Evolutionary conservation across 139 green algal species (phyloP).

Genomic region (Ettlia oleoabundans): DNA sequence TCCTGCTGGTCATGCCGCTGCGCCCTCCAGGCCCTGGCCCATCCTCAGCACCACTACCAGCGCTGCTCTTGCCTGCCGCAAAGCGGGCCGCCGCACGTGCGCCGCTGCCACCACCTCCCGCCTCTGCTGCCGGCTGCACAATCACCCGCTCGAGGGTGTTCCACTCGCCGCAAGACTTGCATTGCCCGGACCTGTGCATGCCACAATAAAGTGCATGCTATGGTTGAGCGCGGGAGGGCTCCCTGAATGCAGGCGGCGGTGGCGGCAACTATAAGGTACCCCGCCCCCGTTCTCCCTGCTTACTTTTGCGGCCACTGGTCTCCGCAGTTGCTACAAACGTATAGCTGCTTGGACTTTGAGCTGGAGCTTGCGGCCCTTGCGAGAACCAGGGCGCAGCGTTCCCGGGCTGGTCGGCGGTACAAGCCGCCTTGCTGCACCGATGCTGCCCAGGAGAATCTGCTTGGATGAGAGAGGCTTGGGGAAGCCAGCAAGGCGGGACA

Average conservation of each 20-base stretch:
- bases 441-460: neutral
- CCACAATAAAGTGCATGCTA: too few species aligned
- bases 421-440: neutral
- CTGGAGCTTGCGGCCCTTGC: conserved; percentile 1
- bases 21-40: neutral
- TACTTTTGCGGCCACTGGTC: conserved; percentile 60
- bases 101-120: conserved; percentile 44
- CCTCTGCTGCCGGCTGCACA: conserved; percentile 24
- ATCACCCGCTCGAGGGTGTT: conserved; percentile 51
- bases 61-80: conserved; percentile 16
- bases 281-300: too few species aligned
- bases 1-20: too few species aligned
- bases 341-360: conserved; percentile 50
- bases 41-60: neutral
- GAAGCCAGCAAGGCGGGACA: neutral
- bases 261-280: too few species aligned
- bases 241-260: too few species aligned
- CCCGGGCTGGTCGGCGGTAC: neutral
- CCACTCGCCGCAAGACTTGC: conserved; percentile 64
- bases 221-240: too few species aligned
- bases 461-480: neutral
- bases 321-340: conserved; percentile 67
- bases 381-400: neutral
- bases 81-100: conserved; percentile 43
- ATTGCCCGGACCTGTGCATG: conserved; percentile 60